Percentiles rank a stretch among this genome's conserved stretches.
These are phyloP conservation scores for Thelephora aurantiotincta DNA, from an alignment of 768 basidiomycete genomes.

Conservation along the genomic window DNA sequence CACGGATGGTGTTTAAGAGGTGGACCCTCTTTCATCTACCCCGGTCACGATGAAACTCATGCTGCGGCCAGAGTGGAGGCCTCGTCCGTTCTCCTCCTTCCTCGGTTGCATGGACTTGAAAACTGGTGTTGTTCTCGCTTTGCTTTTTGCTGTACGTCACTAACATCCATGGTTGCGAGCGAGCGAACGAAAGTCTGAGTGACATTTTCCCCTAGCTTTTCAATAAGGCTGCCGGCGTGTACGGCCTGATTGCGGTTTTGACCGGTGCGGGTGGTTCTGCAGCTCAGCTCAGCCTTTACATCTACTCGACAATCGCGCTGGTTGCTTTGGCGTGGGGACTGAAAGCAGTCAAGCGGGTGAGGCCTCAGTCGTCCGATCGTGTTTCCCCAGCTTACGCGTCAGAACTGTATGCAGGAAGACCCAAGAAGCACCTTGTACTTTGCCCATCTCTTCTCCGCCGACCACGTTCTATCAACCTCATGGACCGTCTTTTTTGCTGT, in stretches of 20 bases:
- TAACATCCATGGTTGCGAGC: background rate
- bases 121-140: conserved; percentile 76
- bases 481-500: conserved; percentile 92
- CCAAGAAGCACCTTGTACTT: conserved; percentile 74
- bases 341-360: conserved; percentile 69
- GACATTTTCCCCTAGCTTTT: conserved; percentile 38
- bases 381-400: conserved; percentile 2
- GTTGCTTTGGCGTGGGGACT: conserved; percentile 79
- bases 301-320: conserved; percentile 81
- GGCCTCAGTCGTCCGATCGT: conserved; percentile 17
- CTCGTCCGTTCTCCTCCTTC: conserved; percentile 74
- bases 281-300: conserved; percentile 82
- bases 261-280: conserved; percentile 90
- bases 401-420: conserved; percentile 56
- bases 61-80: conserved; percentile 71
- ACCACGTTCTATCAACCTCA: conserved; percentile 79
- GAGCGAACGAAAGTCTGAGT: conserved; percentile 2
- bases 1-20: background rate
- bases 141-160: conserved; percentile 73
- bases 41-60: conserved; percentile 50
- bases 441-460: conserved; percentile 83
- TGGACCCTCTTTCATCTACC: background rate
- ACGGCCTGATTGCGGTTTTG: conserved; percentile 85
- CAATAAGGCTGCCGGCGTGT: conserved; percentile 97
- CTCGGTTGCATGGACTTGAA: conserved; percentile 86